Evolutionary conservation across 2,329 filamentous ascomycete species (phyloP).

Genomic region (Diplodia sapinea): DNA sequence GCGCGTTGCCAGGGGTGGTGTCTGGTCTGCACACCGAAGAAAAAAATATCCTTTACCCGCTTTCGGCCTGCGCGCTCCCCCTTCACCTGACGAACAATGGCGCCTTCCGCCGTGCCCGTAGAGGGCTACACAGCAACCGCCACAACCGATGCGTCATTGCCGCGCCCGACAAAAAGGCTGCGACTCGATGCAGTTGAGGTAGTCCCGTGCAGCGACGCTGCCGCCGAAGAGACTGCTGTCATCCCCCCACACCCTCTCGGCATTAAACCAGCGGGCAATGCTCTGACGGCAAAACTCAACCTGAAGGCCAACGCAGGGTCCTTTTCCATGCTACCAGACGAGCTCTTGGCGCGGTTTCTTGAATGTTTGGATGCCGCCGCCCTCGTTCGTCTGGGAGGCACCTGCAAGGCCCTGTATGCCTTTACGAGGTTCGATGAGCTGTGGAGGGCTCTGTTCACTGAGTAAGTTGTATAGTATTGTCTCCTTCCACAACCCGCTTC

Average conservation of each 20-base stretch:
- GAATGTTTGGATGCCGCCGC: slow-evolving; percentile 72
- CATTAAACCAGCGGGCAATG: slow-evolving; percentile 87
- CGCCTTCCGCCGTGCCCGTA: slow-evolving; percentile 32
- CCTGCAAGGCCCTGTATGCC: slow-evolving; percentile 86
- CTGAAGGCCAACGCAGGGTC: slow-evolving; percentile 69
- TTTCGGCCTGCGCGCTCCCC: slow-evolving; percentile 14
- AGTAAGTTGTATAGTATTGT: slow-evolving; percentile 59
- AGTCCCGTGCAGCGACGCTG: slow-evolving; percentile 18
- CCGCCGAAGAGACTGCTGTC: slow-evolving; percentile 54
- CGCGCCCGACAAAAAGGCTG: slow-evolving; percentile 31
- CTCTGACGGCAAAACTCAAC: slow-evolving; percentile 69
- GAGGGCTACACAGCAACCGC: slow-evolving; percentile 25
- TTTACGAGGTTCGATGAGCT: slow-evolving; percentile 84
- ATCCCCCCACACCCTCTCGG: slow-evolving; percentile 82
- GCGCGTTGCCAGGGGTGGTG: neutral
- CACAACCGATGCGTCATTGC: slow-evolving; percentile 15
- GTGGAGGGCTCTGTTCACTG: slow-evolving; percentile 84
- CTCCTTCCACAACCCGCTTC: slow-evolving; percentile 30
- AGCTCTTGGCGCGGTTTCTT: slow-evolving; percentile 75
- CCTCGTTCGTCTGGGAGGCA: slow-evolving; percentile 71
- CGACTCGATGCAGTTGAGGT: slow-evolving; percentile 9
- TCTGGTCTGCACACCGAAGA: slow-evolving; percentile 1
- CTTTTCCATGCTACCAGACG: slow-evolving; percentile 76
- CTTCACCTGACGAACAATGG: slow-evolving; percentile 20
- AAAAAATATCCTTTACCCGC: slow-evolving; percentile 9